phyloP scores from a whole-genome alignment of 2,329 filamentous ascomycete species.

The Cladophialophora immunda region DNA sequence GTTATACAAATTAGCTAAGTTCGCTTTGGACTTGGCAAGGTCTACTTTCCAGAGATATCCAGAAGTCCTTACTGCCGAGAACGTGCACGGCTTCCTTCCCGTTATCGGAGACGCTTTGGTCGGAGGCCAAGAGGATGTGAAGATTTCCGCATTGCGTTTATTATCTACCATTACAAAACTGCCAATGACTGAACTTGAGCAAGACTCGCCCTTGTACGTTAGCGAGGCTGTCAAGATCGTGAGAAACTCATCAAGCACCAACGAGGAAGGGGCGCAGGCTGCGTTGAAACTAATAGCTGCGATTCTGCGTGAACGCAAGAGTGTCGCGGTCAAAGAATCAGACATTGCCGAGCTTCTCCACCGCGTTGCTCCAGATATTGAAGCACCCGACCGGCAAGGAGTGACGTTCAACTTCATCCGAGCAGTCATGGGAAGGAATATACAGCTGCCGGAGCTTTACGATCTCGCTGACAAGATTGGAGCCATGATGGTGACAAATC shows the following conservation, averaged over 20 bases:
- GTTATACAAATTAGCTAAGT: slow-evolving; percentile 85
- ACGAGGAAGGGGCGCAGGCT: slow-evolving; percentile 84
- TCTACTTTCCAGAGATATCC: slow-evolving; percentile 87
- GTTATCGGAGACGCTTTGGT: slow-evolving; percentile 88
- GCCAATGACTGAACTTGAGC: slow-evolving; percentile 74
- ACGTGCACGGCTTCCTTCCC: slow-evolving; percentile 85
- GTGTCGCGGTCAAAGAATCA: slow-evolving; percentile 78
- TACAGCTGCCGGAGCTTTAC: slow-evolving; percentile 88
- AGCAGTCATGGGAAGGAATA: slow-evolving; percentile 82
- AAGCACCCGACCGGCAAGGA: slow-evolving; percentile 90
- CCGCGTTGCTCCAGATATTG: slow-evolving; percentile 85
- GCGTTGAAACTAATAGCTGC: slow-evolving; percentile 87
- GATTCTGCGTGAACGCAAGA: slow-evolving; percentile 80
- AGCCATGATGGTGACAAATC: slow-evolving; percentile 94
- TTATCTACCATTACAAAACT: slow-evolving; percentile 85
- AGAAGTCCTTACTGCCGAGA: slow-evolving; percentile 77
- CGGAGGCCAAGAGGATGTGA: slow-evolving; percentile 88
- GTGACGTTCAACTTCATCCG: slow-evolving; percentile 94
- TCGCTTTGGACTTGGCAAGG: slow-evolving; percentile 86
- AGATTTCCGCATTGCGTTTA: slow-evolving; percentile 85
- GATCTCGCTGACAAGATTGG: slow-evolving; percentile 90
- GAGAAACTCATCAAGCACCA: slow-evolving; percentile 77
- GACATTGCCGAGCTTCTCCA: slow-evolving; percentile 84
- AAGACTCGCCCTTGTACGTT: slow-evolving; percentile 78
- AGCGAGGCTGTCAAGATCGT: slow-evolving; percentile 85